These are phyloP conservation scores for Ramicandelaber brevisporus DNA, from an alignment of 192 early-diverging fungal genomes.

Conservation along the genomic window DNA sequence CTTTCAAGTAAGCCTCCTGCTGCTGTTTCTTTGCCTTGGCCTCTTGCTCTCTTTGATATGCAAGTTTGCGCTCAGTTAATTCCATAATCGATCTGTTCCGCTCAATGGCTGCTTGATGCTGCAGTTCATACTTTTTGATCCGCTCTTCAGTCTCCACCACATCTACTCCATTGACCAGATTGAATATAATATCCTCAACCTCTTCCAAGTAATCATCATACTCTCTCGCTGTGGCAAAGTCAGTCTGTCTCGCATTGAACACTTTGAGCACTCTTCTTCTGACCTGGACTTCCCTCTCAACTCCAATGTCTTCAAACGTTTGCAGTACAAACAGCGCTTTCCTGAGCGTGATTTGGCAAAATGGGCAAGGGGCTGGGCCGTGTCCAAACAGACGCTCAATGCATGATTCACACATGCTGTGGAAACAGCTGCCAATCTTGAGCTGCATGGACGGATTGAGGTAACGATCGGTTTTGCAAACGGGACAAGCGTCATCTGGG, in stretches of 20 bases:
- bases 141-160: constrained; percentile 47
- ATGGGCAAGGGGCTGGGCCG: constrained; percentile 79
- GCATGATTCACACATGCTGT: constrained; percentile 90
- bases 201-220: constrained; percentile 89
- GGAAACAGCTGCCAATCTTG: constrained; percentile 81
- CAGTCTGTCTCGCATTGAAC: constrained; percentile 80
- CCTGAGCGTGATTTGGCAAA: constrained; percentile 53
- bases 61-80: no score
- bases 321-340: constrained; percentile 67
- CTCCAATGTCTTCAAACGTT: constrained; percentile 80
- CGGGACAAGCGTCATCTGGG: constrained; percentile 27
- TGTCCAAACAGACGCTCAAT: constrained; percentile 57
- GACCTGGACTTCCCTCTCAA: constrained; percentile 82
- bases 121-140: constrained; percentile 47
- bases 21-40: constrained; percentile 27
- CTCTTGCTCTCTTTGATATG: constrained; percentile 30
- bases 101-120: constrained; percentile 57
- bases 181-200: constrained; percentile 55
- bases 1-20: constrained; percentile 38
- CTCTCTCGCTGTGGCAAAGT: constrained; percentile 41
- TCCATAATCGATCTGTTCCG: no score
- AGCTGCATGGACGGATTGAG: constrained; percentile 67
- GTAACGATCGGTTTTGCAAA: constrained; percentile 67
- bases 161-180: constrained; percentile 67
- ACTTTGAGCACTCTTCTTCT: constrained; percentile 42